Base-by-base conservation (phyloP, 768 basidiomycete genomes). In the Boletellus ananiceps region DNA sequence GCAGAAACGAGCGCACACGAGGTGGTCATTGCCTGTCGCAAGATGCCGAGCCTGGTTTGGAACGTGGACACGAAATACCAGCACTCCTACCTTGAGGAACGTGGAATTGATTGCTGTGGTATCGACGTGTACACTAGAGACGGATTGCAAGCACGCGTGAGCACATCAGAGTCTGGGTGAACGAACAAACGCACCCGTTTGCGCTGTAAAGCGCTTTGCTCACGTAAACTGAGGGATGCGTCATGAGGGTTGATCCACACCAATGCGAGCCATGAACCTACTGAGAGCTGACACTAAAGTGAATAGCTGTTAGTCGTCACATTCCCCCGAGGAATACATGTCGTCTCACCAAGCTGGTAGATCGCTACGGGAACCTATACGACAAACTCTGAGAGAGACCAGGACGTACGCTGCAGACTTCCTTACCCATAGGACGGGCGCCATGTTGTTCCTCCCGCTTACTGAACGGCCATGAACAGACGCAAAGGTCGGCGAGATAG, bases 381-480 rank as follows among this genome's bases (percentile, higher is more conserved):
- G 7, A 13, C 1, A 34, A 11, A 1, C 5, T 8, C 44, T 21
- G 21, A 18, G 7, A 8, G 2, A 32, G 2, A 37, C 7, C 13
- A 23, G 8, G n/a, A 18, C 35, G 29, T 0, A 1, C 3, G 19
- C 15, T 25, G 37, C 12, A 36, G 19, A 37, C 3, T 12, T 11
- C 23, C 57, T 8, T 46, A 60, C 58, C 50, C 48, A 59, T 39
- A 58, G 4, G 5, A 54, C 1, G 8, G 57, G 57, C 0, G 6
- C 21, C 1, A 48, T 8, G 2, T 54, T 25, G 9, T 45, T 50
- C 27, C 25, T 54, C 3, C 43, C 40, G 16, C 44, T 39, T 3
- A 59, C 58, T 57, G 32, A 25, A n/a, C 4, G 11, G 0, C 5
- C 1, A 2, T 56, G 23, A 52, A 21, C 18, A 18, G 12, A n/a